phyloP scores from a whole-genome alignment of 306 rosid species.

The Quercus mongolica region DNA sequence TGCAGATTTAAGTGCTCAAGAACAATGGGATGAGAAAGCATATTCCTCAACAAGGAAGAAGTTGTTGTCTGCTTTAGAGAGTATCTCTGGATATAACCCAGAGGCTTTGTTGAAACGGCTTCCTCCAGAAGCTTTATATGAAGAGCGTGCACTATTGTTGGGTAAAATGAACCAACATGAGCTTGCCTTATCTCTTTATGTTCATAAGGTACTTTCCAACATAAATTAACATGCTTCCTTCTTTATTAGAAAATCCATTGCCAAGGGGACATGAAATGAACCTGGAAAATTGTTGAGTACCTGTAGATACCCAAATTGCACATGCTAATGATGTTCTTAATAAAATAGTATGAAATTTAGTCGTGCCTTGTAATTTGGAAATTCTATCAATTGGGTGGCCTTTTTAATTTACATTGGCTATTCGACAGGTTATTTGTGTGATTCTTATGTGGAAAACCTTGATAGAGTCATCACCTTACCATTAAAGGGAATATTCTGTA shows the following conservation, averaged over 20 bases:
- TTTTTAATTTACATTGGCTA: background rate
- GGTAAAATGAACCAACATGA: conserved; percentile 98
- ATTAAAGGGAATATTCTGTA: background rate
- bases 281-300: background rate
- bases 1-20: conserved; percentile 64
- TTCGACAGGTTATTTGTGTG: background rate
- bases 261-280: background rate
- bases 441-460: background rate
- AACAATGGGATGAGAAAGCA: conserved; percentile 87
- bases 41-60: conserved; percentile 79
- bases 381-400: background rate
- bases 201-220: conserved; percentile 67
- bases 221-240: background rate
- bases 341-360: background rate
- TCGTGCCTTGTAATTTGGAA: background rate
- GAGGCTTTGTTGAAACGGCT: conserved; percentile 82
- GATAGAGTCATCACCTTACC: background rate
- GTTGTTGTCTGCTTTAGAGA: conserved; percentile 74
- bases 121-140: conserved; percentile 82
- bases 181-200: conserved; percentile 85
- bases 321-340: background rate
- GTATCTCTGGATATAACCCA: conserved; percentile 82
- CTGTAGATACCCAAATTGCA: background rate
- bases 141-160: conserved; percentile 88
- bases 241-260: background rate